Percentiles rank a stretch among this genome's conserved stretches.
Conservation (phyloP, 2,329 filamentous ascomycete species). For the Pseudogymnoascus sp. region DNA sequence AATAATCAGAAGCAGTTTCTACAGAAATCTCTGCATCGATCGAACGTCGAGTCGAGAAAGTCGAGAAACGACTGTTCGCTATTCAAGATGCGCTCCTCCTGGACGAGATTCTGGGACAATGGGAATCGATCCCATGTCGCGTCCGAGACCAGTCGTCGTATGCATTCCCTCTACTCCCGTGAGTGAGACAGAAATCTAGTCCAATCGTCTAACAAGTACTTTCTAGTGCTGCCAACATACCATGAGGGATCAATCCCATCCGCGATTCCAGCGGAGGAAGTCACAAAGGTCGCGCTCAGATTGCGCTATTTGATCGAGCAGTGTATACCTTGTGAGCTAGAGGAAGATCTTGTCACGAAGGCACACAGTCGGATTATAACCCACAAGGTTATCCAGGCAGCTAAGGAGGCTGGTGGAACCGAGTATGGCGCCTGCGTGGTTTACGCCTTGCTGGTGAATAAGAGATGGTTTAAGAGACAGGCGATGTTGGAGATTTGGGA, state of each 20-base stretch:
- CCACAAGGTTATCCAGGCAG: conserved; percentile 67
- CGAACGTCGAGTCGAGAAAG: background rate
- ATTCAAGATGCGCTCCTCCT: background rate
- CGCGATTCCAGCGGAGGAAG: conserved; percentile 66
- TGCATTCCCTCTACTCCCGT: background rate
- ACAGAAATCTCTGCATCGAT: background rate
- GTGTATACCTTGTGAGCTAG: conserved; percentile 83
- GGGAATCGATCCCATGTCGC: conserved; percentile 6
- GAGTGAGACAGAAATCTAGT: background rate
- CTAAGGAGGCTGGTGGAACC: conserved; percentile 70
- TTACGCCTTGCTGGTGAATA: conserved; percentile 31
- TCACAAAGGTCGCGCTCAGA: conserved; percentile 83
- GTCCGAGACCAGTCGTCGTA: conserved; percentile 1
- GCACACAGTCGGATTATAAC: conserved; percentile 86
- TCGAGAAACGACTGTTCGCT: background rate
- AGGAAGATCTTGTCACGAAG: conserved; percentile 63
- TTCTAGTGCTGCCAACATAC: conserved; percentile 58
- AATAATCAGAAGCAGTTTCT: background rate
- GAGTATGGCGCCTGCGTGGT: conserved; percentile 71
- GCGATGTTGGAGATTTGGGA: conserved; percentile 83
- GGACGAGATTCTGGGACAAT: background rate
- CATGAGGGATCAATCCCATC: conserved; percentile 52
- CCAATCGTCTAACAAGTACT: background rate
- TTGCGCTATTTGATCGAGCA: conserved; percentile 87
- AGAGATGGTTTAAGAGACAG: conserved; percentile 72